These are phyloP conservation scores for Trichophyton schoenleinii DNA, from an alignment of 2,329 filamentous ascomycete species.

Conservation along the genomic window DNA sequence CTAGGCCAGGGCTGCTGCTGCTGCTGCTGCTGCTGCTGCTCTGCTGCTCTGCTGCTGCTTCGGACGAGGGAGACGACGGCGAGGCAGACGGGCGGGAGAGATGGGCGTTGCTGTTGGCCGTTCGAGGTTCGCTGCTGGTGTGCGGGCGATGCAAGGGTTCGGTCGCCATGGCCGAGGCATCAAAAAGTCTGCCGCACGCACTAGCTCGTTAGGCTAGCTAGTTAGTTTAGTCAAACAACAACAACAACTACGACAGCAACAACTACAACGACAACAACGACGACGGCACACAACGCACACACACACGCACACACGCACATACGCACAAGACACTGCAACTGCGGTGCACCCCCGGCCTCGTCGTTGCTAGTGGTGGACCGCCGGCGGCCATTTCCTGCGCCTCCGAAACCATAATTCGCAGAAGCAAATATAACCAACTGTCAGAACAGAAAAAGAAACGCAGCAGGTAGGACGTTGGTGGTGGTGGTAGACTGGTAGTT, in stretches of 20 bases:
- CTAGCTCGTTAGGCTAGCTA: not conserved
- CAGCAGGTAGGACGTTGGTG: too few species aligned
- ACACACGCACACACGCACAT: too few species aligned
- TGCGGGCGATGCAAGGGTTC: not conserved
- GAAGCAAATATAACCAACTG: not conserved
- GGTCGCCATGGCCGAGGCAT: not conserved
- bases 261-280: too few species aligned
- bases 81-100: too few species aligned
- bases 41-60: not conserved
- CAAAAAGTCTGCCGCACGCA: not conserved
- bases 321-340: not conserved
- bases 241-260: too few species aligned
- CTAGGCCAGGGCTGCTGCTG: conserved; percentile 1
- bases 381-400: not conserved
- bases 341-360: not conserved
- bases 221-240: too few species aligned
- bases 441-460: not conserved
- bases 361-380: not conserved
- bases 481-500: too few species aligned
- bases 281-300: too few species aligned
- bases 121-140: not conserved
- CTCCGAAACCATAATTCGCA: not conserved
- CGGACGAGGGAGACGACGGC: not conserved
- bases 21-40: too few species aligned
- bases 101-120: not conserved